Base-by-base conservation (phyloP, 176 grass and related monocot species). In the Eragrostis nindensis region DNA sequence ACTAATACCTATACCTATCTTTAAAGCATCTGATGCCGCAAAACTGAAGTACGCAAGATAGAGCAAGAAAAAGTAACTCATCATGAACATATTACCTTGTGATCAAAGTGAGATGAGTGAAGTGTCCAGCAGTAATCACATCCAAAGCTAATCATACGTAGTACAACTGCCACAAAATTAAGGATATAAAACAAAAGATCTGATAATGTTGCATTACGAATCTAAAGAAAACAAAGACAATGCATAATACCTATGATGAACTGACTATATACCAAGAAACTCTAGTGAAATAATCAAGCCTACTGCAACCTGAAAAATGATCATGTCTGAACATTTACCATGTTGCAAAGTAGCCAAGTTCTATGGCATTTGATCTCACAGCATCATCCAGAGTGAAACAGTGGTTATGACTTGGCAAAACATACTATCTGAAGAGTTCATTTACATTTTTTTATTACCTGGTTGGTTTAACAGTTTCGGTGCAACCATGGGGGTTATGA, bases 101-200 rank as follows among this genome's bases (percentile, higher is more conserved):
- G 85, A 82, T 98, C 92, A 93, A 95, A 98, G 40, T 69, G 86
- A 77, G 63, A 59, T 60, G 86, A 71, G 42, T 44, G 67, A 78
- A 90, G 46, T 21, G 92, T 68, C 82, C 88, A 92, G 76, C 92
- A 88, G 83, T 98, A 95, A 77, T 98, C 92, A 66, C 96, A 98
- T 91, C 92, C 92, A 86, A 86, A 98, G 76, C 96, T 98, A 86
- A 95, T 95, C 80, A 98, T 98, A 10, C 92, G 86, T 70, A 98
- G 70, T 76, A 93, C 76, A 80, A 95, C 96, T 88, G 80, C 36
- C 50, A 76, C 16, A 74, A 13, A 13, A 79, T 41, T 49, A 69
- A 70, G 24, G 55, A 60, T 74, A 32, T 74, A 74, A 73, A 50
- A 73, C 25, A 75, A 48, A 8, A 45, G 49, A 72, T 49, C 14